These are phyloP conservation scores for Alternaria sp. DNA, from an alignment of 2,329 filamentous ascomycete genomes.

Conservation along the genomic window DNA sequence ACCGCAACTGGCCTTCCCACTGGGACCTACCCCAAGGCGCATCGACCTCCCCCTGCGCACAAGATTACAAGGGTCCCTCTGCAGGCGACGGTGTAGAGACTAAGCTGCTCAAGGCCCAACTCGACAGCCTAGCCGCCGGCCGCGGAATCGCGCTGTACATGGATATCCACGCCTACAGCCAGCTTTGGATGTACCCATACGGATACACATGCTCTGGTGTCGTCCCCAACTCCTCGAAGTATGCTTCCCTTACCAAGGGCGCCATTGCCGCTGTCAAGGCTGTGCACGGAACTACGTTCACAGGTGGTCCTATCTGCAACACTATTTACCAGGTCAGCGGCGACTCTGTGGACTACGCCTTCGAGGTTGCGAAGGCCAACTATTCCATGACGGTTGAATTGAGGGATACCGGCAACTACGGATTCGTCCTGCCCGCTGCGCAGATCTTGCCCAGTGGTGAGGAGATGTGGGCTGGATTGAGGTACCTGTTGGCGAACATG, in stretches of 20 bases:
- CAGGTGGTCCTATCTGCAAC: conserved; percentile 59
- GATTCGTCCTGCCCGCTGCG: conserved; percentile 57
- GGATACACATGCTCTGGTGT: conserved; percentile 63
- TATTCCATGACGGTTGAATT: conserved; percentile 59
- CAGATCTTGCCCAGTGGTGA: conserved; percentile 57
- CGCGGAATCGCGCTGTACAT: conserved; percentile 67
- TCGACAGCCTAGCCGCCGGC: conserved; percentile 52
- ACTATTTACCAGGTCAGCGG: conserved; percentile 67
- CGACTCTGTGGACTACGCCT: conserved; percentile 54
- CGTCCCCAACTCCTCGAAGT: conserved; percentile 56
- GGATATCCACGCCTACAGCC: conserved; percentile 67
- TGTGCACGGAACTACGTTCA: conserved; percentile 57
- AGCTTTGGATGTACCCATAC: conserved; percentile 60
- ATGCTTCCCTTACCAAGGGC: conserved; percentile 58
- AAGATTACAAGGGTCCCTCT: conserved; percentile 47
- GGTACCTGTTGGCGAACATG: conserved; percentile 25
- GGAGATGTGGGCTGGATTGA: conserved; percentile 56
- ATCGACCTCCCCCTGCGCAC: conserved; percentile 44
- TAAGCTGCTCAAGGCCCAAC: conserved; percentile 55
- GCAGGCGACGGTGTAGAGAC: conserved; percentile 47
- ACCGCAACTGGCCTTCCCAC: conserved; percentile 48
- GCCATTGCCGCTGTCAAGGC: conserved; percentile 62
- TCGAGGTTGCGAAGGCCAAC: conserved; percentile 51
- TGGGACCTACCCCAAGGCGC: conserved; percentile 44
- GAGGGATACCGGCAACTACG: conserved; percentile 56